These are phyloP conservation scores for Pestalotiopsis sp. DNA, from an alignment of 2,329 filamentous ascomycete species.

Conservation along the genomic window DNA sequence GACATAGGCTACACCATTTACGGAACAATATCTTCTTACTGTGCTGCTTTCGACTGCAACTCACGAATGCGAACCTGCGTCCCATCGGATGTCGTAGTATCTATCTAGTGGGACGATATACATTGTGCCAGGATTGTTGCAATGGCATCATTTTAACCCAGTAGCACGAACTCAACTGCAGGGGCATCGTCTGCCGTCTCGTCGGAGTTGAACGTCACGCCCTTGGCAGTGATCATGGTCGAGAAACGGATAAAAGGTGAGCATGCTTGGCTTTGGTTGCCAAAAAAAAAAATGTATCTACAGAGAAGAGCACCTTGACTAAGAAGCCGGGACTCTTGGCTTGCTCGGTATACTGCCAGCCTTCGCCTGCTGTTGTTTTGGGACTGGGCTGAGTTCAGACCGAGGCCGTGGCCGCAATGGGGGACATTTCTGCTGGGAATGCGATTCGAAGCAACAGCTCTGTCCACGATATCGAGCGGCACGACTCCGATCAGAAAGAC, in stretches of 20 bases:
- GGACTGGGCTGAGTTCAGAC: background rate
- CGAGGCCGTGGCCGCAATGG: background rate
- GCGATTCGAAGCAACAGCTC: background rate
- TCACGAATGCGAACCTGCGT: background rate
- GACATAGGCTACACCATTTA: background rate
- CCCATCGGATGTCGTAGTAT: too few species aligned
- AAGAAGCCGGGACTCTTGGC: background rate
- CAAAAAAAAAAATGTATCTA: background rate
- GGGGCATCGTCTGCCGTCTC: background rate
- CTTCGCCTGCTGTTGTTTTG: too few species aligned
- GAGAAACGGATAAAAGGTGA: background rate
- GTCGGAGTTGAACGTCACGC: background rate
- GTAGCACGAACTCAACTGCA: background rate
- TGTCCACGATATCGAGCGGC: background rate
- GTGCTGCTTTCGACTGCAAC: background rate
- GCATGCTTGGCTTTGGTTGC: background rate
- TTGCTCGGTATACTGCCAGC: background rate
- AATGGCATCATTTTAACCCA: slow-evolving; percentile 6
- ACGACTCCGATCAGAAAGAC: background rate
- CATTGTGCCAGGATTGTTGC: too few species aligned
- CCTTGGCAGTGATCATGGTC: background rate
- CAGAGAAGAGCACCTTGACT: background rate
- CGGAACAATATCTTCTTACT: background rate
- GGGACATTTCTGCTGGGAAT: background rate
- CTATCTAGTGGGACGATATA: too few species aligned